Evolutionary conservation across 1,284 basidiomycete species (phyloP), one percentile per base, ranked within the genome.

Genomic region (Boletus semigastroideus): DNA sequence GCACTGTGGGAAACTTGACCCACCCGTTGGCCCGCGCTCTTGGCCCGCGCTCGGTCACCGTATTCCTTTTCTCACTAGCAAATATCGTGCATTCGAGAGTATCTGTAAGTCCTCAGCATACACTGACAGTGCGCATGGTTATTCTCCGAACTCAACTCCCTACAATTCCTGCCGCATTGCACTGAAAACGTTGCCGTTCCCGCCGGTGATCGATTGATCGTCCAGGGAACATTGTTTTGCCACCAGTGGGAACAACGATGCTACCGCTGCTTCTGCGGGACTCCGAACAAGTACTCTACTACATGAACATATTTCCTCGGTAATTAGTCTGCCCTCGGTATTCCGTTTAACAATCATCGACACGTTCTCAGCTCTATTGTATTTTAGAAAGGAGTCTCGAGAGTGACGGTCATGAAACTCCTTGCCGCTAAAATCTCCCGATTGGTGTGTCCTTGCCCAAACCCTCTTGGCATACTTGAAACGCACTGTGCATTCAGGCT

Each of bases 1-100:
- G 22, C 20, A 31, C 34, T 47, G 60, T 59, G 60, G 31, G 58
- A 59, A 60, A 5, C 16, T 34, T 34, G 16, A 34, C 33, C 33
- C 16, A 34, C 33, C 4, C 30, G 13, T 31, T 13, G 22, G 3
- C 22, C 22, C 22, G 22, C 22, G 22, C 22, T 22, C 22, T 5
- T 22, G 22, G n/a, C n/a, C n/a, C n/a, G n/a, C n/a, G n/a, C n/a
- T n/a, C n/a, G n/a, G n/a, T n/a, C n/a, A n/a, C n/a, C n/a, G n/a
- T n/a, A n/a, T n/a, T n/a, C n/a, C 5, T 22, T 22, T 22, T 5
- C 5, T 22, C 5, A 22, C 22, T 5, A 22, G 22, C 22, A 22
- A 22, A 3, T 22, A 22, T 22, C n/a, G n/a, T n/a, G n/a, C n/a
- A n/a, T n/a, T n/a, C n/a, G n/a, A n/a, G n/a, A n/a, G n/a, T n/a